Evolutionary conservation across 257 asterid genomes (phyloP), one percentile per base, ranked within the genome.

Genomic region (Mitragyna speciosa): DNA sequence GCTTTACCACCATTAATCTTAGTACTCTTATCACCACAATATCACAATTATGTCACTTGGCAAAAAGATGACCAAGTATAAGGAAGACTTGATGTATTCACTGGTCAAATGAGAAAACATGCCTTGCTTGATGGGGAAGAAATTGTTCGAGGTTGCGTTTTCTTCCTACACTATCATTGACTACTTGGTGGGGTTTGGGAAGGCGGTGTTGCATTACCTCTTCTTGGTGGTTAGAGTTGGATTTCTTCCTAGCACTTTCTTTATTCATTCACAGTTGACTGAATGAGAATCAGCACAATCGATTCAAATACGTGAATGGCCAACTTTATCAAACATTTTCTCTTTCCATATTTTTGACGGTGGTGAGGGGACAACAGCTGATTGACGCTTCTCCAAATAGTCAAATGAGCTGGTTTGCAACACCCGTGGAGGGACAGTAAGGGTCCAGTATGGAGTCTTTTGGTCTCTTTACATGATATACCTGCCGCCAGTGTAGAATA

Each of bases 81-180:
- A 20, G 20, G 75, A 69, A 36, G 78, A 74, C 31, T 48, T 17
- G 69, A 31, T 7, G 65, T n/a, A 31, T 54, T 52, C 80, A 80
- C 45, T 51, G 58, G 76, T 43, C 79, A 79, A 81, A 72, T 67
- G 72, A 52, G 67, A 71, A 70, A 36, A 47, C 58, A 71, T 79
- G 80, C 65, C 83, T 79, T 72, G 82, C 83, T 79, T 72, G 82
- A 59, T 30, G 70, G 48, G 22, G 61, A 82, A 82, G 81, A 64
- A 82, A 48, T 77, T 79, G 72, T 41, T 79, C 74, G 63, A 74
- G 72, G 65, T 19, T 52, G 30, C 79, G 36, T 76, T 52, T 67
- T 22, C 64, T 61, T 67, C 12, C 12, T 5, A n/a, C n/a, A 20
- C n/a, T 2, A 48, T 65, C 70, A 30, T 30, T 31, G 30, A 31